phyloP scores from a whole-genome alignment of 2,329 filamentous ascomycete species.

The Aspergillus sp. region DNA sequence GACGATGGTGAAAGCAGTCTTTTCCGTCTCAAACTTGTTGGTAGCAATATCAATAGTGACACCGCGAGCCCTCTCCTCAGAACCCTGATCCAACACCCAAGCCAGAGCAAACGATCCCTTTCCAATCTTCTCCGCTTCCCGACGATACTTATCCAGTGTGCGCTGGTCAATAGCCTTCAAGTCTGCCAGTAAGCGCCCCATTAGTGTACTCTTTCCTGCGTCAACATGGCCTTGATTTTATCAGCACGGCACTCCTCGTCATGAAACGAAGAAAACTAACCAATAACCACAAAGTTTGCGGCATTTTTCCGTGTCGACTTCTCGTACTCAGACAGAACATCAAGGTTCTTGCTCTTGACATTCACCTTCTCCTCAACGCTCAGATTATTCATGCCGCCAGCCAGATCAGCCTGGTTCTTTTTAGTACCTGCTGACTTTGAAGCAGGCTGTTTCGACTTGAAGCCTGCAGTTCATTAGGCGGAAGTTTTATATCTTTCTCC shows the following conservation, averaged over 20 bases:
- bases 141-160: conserved; percentile 80
- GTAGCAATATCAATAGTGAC: conserved; percentile 97
- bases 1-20: conserved; percentile 83
- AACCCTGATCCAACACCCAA: conserved; percentile 91
- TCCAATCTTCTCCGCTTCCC: conserved; percentile 84
- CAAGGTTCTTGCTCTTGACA: conserved; percentile 69
- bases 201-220: conserved; percentile 94
- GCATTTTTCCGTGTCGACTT: conserved; percentile 71
- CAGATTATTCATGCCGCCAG: conserved; percentile 45
- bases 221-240: conserved; percentile 75
- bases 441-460: conserved; percentile 38
- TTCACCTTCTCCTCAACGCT: conserved; percentile 48
- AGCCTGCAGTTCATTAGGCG: conserved; percentile 41
- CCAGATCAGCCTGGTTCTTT: conserved; percentile 40
- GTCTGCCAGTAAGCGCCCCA: conserved; percentile 90
- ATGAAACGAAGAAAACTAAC: conserved; percentile 44
- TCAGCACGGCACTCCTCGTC: conserved; percentile 14
- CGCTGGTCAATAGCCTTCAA: conserved; percentile 82
- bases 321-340: conserved; percentile 77
- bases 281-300: conserved; percentile 88
- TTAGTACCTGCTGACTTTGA: conserved; percentile 37
- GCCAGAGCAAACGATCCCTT: conserved; percentile 95
- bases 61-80: conserved; percentile 81
- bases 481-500: conserved; percentile 28
- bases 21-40: conserved; percentile 87